phyloP scores from a whole-genome alignment of 2,329 filamentous ascomycete species.

The Blastomyces gilchristii region DNA sequence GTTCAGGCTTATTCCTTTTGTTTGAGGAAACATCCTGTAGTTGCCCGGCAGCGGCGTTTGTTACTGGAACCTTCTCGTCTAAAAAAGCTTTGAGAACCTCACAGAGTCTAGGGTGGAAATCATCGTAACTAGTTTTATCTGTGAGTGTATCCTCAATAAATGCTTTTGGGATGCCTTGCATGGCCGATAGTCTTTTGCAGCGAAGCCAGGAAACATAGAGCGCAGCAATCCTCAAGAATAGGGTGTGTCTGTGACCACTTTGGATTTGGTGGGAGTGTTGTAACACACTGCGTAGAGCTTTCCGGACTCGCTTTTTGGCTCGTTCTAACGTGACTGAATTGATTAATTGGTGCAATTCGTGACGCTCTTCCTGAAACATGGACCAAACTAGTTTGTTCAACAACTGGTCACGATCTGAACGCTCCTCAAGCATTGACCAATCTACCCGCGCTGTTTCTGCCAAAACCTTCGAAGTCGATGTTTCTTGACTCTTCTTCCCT shows the following conservation, averaged over 20 bases:
- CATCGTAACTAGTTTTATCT: conserved; percentile 20
- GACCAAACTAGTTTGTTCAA: conserved; percentile 24
- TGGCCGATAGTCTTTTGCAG: conserved; percentile 16
- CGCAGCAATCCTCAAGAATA: conserved; percentile 19
- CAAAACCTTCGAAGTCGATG: conserved; percentile 11
- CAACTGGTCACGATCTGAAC: conserved; percentile 29
- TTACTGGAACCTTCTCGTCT: conserved; percentile 11
- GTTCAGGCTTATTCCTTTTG: background rate
- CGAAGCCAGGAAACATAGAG: conserved; percentile 28
- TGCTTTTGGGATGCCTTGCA: conserved; percentile 17
- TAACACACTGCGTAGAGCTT: background rate
- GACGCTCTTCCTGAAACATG: conserved; percentile 18
- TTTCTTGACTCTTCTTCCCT: conserved; percentile 6
- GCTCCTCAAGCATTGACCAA: conserved; percentile 29
- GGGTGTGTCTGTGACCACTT: background rate
- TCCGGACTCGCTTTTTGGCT: conserved; percentile 2
- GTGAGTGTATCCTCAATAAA: conserved; percentile 19
- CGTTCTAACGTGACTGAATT: background rate
- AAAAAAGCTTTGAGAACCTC: conserved; percentile 17
- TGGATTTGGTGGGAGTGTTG: background rate
- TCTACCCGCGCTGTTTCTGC: conserved; percentile 24
- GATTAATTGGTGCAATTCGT: conserved; percentile 13
- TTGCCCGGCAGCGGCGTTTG: conserved; percentile 1
- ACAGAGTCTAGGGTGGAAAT: conserved; percentile 25
- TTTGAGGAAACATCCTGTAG: conserved; percentile 1